Percentiles rank a stretch among this genome's conserved stretches.
Evolutionary conservation across 2,329 filamentous ascomycete genomes (phyloP).

Genomic region (Ophiostoma ulmi): DNA sequence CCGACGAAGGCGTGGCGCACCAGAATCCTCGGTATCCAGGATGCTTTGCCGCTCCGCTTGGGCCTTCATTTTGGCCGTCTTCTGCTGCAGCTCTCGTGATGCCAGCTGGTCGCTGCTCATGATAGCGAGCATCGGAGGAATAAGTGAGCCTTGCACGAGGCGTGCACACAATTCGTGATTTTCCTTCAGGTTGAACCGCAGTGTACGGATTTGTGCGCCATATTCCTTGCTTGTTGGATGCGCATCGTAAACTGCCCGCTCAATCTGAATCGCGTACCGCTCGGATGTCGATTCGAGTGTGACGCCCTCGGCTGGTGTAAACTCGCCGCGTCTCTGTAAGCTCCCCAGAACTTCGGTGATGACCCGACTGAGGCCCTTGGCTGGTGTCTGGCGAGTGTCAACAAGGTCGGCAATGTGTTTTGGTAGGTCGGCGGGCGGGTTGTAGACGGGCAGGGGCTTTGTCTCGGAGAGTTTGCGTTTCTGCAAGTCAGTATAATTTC

Average conservation of each 20-base stretch:
- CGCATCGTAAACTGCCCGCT: conserved; percentile 60
- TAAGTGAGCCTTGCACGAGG: conserved; percentile 66
- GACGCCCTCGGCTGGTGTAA: conserved; percentile 58
- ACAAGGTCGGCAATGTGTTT: conserved; percentile 52
- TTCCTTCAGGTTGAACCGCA: conserved; percentile 82
- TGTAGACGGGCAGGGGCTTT: conserved; percentile 43
- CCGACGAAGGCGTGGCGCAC: conserved; percentile 72
- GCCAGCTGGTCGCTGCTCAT: conserved; percentile 92
- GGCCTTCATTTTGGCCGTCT: conserved; percentile 71
- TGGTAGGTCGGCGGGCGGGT: conserved; percentile 48
- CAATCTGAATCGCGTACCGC: conserved; percentile 70
- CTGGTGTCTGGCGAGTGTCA: conserved; percentile 60
- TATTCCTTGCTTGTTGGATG: conserved; percentile 52
- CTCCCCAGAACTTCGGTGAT: conserved; percentile 61
- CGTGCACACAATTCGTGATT: conserved; percentile 74
- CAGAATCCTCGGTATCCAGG: conserved; percentile 64
- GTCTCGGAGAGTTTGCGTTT: conserved; percentile 53
- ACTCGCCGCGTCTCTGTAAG: conserved; percentile 61
- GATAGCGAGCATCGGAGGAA: conserved; percentile 69
- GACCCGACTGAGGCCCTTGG: conserved; percentile 64
- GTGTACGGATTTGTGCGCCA: conserved; percentile 62
- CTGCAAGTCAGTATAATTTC: not conserved
- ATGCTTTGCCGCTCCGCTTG: conserved; percentile 79
- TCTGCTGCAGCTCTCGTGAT: conserved; percentile 77
- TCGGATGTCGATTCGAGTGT: conserved; percentile 61